These are phyloP conservation scores for Thuidium tamariscinum DNA, from an alignment of 225 moss, liverwort and hornwort genomes.

Conservation along the genomic window DNA sequence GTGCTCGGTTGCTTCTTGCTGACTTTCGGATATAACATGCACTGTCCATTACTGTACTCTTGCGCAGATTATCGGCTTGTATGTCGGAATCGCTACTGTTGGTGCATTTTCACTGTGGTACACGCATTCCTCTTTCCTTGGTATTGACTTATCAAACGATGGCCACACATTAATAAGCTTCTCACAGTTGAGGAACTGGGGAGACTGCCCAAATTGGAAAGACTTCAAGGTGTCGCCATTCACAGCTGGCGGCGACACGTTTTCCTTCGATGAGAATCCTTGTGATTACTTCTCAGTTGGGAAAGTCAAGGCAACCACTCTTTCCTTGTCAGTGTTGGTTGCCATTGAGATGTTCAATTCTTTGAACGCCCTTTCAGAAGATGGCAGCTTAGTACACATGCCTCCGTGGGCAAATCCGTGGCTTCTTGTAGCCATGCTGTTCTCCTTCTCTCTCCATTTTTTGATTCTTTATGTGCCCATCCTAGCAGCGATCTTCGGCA, in stretches of 20 bases:
- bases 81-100: conserved; percentile 76
- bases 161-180: conserved; percentile 64
- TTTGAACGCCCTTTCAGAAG: conserved; percentile 80
- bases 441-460: conserved; percentile 65
- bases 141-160: conserved; percentile 65
- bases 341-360: conserved; percentile 91
- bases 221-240: conserved; percentile 74
- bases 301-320: conserved; percentile 80
- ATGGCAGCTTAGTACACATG: conserved; percentile 68
- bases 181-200: conserved; percentile 57
- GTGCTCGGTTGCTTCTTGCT: not conserved
- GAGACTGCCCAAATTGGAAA: conserved; percentile 64
- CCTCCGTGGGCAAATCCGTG: conserved; percentile 85
- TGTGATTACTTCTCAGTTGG: conserved; percentile 78
- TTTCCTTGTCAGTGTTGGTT: conserved; percentile 79
- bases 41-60: not conserved
- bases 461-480: conserved; percentile 67
- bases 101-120: conserved; percentile 79
- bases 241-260: conserved; percentile 48
- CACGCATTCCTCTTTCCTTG: conserved; percentile 64
- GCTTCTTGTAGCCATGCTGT: conserved; percentile 56
- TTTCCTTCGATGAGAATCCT: conserved; percentile 57
- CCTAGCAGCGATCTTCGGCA: conserved; percentile 27
- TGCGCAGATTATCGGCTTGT: conserved; percentile 69
- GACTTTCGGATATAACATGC: not conserved